These are phyloP conservation scores for Yamadazyma dushanensis DNA, from an alignment of 1,139 yeast species.

Conservation along the genomic window DNA sequence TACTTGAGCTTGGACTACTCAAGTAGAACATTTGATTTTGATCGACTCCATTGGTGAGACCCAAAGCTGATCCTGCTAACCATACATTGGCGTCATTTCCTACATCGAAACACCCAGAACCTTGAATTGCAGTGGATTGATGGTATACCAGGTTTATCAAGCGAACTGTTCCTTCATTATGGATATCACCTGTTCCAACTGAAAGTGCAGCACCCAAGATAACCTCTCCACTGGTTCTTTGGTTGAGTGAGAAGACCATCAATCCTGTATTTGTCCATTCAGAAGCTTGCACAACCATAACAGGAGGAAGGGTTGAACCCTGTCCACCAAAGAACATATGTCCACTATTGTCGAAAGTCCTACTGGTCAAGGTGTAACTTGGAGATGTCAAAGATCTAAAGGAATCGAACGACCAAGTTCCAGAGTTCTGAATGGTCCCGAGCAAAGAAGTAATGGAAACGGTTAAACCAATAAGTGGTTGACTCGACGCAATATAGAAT, in stretches of 20 bases:
- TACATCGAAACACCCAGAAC: conserved; percentile 31
- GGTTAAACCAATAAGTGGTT: conserved; percentile 7
- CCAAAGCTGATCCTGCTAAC: conserved; percentile 19
- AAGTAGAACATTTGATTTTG: conserved; percentile 24
- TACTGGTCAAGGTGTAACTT: conserved; percentile 19
- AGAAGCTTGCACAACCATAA: conserved; percentile 11
- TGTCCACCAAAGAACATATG: conserved; percentile 10
- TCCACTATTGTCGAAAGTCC: conserved; percentile 17
- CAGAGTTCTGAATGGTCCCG: conserved; percentile 19
- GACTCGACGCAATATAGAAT: conserved; percentile 17
- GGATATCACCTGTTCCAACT: conserved; percentile 15
- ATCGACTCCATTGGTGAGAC: conserved; percentile 16
- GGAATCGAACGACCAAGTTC: conserved; percentile 20
- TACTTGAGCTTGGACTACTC: conserved; percentile 18
- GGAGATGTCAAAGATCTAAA: too few relatives aligned
- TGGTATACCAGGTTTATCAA: conserved; percentile 20
- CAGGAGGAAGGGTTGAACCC: conserved; percentile 5
- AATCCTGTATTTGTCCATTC: conserved; percentile 27
- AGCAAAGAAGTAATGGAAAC: conserved; percentile 4
- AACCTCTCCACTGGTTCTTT: conserved; percentile 16
- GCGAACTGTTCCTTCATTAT: conserved; percentile 29
- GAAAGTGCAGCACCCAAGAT: too few relatives aligned
- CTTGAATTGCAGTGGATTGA: conserved; percentile 23
- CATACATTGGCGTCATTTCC: conserved; percentile 22
- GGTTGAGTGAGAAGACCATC: conserved; percentile 21